Conservation (phyloP, 2,329 filamentous ascomycete genomes). For the Fusarium ramigenum region DNA sequence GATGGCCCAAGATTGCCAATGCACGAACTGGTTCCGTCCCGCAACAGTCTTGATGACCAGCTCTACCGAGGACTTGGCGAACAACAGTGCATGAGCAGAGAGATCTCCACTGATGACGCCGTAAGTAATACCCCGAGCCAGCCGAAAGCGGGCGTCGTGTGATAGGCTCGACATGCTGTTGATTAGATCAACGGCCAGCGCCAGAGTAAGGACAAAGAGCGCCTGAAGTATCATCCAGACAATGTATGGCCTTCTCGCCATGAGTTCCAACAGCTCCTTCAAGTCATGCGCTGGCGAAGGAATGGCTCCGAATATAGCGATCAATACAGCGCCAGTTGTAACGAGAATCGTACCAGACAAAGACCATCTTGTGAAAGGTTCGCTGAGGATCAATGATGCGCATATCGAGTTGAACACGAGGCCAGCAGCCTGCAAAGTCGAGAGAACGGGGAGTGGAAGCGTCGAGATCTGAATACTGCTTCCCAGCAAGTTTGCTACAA, state of each 20-base stretch:
- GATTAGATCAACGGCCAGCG: slow-evolving; percentile 68
- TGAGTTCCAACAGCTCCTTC: slow-evolving; percentile 78
- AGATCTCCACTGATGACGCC: slow-evolving; percentile 91
- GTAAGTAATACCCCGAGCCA: slow-evolving; percentile 85
- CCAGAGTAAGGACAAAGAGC: slow-evolving; percentile 74
- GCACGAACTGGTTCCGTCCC: slow-evolving; percentile 89
- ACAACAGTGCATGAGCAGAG: slow-evolving; percentile 89
- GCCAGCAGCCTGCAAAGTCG: slow-evolving; percentile 93
- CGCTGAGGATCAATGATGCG: slow-evolving; percentile 89
- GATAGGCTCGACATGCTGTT: slow-evolving; percentile 62
- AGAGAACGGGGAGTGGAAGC: slow-evolving; percentile 90
- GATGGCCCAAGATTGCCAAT: slow-evolving; percentile 95
- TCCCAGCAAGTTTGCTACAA: slow-evolving; percentile 91
- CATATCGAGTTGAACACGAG: slow-evolving; percentile 99
- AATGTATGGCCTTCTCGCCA: slow-evolving; percentile 80
- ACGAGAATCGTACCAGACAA: slow-evolving; percentile 89
- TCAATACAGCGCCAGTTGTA: slow-evolving; percentile 86
- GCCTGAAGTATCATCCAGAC: slow-evolving; percentile 88
- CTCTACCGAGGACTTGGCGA: slow-evolving; percentile 97
- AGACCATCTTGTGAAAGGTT: slow-evolving; percentile 96
- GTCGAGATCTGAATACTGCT: slow-evolving; percentile 98
- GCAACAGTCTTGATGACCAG: slow-evolving; percentile 88
- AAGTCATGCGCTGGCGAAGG: slow-evolving; percentile 91
- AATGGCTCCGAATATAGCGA: slow-evolving; percentile 93
- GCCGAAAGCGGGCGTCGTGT: slow-evolving; percentile 73